Evolutionary conservation across 2,329 filamentous ascomycete species (phyloP), one percentile per base, ranked within the genome.

Genomic region (Xylaria sp.): DNA sequence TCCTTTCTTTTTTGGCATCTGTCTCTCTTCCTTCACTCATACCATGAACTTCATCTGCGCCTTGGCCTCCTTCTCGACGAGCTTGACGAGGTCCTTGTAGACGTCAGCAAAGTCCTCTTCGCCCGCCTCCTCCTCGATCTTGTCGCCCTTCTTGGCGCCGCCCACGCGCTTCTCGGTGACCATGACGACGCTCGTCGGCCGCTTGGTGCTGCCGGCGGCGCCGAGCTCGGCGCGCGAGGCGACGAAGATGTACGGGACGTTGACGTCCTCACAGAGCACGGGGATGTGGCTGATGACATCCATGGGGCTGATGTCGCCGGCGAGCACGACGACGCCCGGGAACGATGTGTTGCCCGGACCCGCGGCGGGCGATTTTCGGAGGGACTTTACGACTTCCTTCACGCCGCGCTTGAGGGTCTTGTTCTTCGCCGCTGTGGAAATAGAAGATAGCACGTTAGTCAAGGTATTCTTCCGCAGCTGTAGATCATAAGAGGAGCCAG

Each of bases 241-340:
- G 71, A 99, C 91, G 78, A 96, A 99, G 78, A 99, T 87, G 81
- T 98, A 99, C 33, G 95, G 95, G 63, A 97, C 92, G 79, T 91
- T 92, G 23, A 66, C 67, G 11, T 56, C 67, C 54, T 68, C 67
- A 15, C 95, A 98, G 60, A 98, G 89, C 60, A 99, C 91, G 72
- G 95, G 95, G 68, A 99, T 91, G 81, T 99, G 95, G 63, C 92
- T 95, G 81, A 99, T 97, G 77, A 99, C 95, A 79, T 99, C 95
- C 89, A 95, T 94, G 68, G 95, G 95, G 54, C 92, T 97, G 82
- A 99, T 98, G 79, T 99, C 95, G 71, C 92, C 95, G 35, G 95
- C 95, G 70, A 99, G 92, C 76, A 99, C 84, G 72, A 97, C 92
- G 69, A 99, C 85, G 68, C 88, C 85, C 44, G 91, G 88, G 73